Evolutionary conservation across 495 filamentous ascomycete genomes (phyloP), one percentile per base, ranked within the genome.

Genomic region (Letharia columbiana): DNA sequence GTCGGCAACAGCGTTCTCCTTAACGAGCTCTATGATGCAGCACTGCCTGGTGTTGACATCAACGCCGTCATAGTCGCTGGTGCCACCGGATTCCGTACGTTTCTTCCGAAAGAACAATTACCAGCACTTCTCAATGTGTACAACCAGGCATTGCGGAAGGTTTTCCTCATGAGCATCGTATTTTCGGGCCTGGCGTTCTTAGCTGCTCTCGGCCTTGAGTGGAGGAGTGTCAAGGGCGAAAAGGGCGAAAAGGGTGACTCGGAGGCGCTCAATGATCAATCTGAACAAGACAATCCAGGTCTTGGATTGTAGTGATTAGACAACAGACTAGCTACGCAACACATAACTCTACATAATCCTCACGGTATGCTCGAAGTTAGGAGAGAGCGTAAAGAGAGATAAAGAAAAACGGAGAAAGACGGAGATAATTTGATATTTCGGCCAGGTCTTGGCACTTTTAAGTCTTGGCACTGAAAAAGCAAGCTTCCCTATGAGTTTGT

Each of bases 181-280:
- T 68, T 84, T 8, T 75, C 79, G 1, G 80, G 82, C 61, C 73
- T 78, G 4, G 74, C 77, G 15, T 71, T 84, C 18, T 44, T 84
- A 8, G 79, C 77, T 6, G 75, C 82, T 0, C 66, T 84, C 1
- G 77, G 75, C 18, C 81, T 87, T 77, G 83, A 87, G 70, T 87
- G 83, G 83, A 79, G 72, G 66, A 60, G 58, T 41, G 5, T 60
- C 52, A 56, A 56, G 15, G 4, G 28, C 11, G 23, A 28, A 28
- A 56, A 56, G 15, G 4, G 28, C 11, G 28, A 3, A 56, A 56
- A 56, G 3, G 3, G 13, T 0, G 23, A 52, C 10, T 2, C 31
- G 5, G 49, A 52, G 49, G 20, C 45, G 18, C 45, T n/a, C 8
- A n/a, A 47, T 47, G 8, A 39, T 8, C 37, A 39, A 39, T 8